phyloP scores from a whole-genome alignment of 2,329 filamentous ascomycete species.

The Pseudogymnoascus sp. region DNA sequence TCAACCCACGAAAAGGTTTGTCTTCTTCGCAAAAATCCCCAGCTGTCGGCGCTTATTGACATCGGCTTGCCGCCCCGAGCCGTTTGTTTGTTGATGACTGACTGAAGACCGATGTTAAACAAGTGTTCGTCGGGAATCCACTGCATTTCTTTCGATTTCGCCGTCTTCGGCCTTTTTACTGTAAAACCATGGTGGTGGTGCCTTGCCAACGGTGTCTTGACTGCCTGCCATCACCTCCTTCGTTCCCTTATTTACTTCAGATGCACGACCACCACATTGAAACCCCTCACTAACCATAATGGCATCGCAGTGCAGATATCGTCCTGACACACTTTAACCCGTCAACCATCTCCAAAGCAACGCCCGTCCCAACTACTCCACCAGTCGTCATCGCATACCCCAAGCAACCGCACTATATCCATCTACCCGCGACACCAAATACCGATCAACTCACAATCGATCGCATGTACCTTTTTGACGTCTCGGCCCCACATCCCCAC shows the following conservation, averaged over 20 bases:
- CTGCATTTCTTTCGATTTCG: slow-evolving; percentile 3
- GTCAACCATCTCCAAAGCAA: slow-evolving; percentile 6
- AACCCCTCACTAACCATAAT: slow-evolving; percentile 10
- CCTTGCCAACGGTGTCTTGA: slow-evolving; percentile 9
- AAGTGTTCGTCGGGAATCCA: slow-evolving; percentile 7
- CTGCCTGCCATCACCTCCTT: neutral
- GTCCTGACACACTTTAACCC: slow-evolving; percentile 1
- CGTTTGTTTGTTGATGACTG: slow-evolving; percentile 4
- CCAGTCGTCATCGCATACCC: neutral
- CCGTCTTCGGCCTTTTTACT: neutral
- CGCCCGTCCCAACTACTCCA: neutral
- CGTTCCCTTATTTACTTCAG: slow-evolving; percentile 6
- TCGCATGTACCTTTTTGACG: slow-evolving; percentile 9
- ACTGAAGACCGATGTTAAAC: slow-evolving; percentile 4
- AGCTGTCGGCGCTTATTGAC: neutral
- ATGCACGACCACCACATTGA: slow-evolving; percentile 4
- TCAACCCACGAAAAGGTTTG: slow-evolving; percentile 7
- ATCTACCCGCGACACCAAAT: slow-evolving; percentile 8
- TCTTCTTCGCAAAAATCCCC: neutral
- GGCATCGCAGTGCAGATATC: slow-evolving; percentile 3
- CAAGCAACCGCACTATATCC: neutral
- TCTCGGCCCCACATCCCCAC: slow-evolving; percentile 9
- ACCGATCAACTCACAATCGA: slow-evolving; percentile 4
- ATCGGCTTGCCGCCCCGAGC: neutral
- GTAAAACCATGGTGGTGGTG: slow-evolving; percentile 3